Evolutionary conservation across 768 basidiomycete species (phyloP).

Genomic region (Boletellus ananiceps): DNA sequence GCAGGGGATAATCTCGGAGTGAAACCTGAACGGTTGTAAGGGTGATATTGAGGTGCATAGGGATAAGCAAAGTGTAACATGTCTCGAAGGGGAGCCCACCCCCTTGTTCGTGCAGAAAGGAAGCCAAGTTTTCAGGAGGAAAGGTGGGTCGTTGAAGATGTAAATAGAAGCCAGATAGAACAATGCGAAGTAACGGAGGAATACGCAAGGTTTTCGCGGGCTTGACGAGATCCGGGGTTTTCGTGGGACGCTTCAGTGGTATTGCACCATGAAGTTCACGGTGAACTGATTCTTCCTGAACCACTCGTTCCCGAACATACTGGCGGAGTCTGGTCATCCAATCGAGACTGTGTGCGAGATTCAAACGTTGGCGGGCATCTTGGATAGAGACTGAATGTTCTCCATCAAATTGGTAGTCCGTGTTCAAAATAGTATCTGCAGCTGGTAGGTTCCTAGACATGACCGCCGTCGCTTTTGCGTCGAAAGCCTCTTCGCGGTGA

Average conservation of each 20-base stretch:
- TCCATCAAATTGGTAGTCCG: constrained; percentile 59
- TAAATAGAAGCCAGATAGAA: constrained; percentile 56
- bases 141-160: constrained; percentile 59
- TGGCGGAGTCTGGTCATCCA: constrained; percentile 62
- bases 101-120: constrained; percentile 66
- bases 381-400: constrained; percentile 63
- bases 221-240: constrained; percentile 42
- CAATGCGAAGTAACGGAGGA: constrained; percentile 69
- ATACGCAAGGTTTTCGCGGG: constrained; percentile 31
- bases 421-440: constrained; percentile 36
- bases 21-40: constrained; percentile 56
- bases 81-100: constrained; percentile 64
- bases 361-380: constrained; percentile 67
- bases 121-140: constrained; percentile 45
- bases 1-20: constrained; percentile 86
- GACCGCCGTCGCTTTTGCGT: constrained; percentile 71
- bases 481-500: constrained; percentile 77
- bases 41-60: constrained; percentile 71
- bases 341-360: constrained; percentile 63
- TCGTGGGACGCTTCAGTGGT: constrained; percentile 27
- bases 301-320: constrained; percentile 42
- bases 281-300: constrained; percentile 45
- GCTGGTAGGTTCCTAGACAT: constrained; percentile 27
- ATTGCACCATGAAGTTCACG: constrained; percentile 42
- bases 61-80: constrained; percentile 74